phyloP scores from a whole-genome alignment of 2,329 filamentous ascomycete species.

The Fusarium sp. region DNA sequence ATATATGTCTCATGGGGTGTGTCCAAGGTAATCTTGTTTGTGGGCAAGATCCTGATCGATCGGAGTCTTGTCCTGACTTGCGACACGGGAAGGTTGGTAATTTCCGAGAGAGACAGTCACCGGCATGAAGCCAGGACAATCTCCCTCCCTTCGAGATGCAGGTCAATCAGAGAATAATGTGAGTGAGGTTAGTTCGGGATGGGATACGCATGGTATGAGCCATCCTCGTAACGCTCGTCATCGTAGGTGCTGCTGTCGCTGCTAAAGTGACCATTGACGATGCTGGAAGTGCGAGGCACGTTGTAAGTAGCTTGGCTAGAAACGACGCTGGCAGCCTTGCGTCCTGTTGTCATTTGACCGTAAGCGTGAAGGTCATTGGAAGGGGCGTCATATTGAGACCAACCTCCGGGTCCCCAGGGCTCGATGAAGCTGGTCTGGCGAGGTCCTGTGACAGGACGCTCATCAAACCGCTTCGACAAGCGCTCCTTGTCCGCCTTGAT shows the following conservation, averaged over 20 bases:
- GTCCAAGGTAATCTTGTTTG: conserved; percentile 12
- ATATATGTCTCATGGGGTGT: conserved; percentile 9
- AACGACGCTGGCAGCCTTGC: conserved; percentile 40
- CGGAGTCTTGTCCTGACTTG: conserved; percentile 19
- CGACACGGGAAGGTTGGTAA: neutral
- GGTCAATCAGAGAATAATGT: conserved; percentile 19
- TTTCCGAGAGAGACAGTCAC: neutral
- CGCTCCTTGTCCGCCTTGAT: conserved; percentile 50
- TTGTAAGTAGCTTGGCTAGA: conserved; percentile 38
- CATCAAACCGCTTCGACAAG: conserved; percentile 51
- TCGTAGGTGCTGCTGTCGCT: conserved; percentile 45
- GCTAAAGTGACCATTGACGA: conserved; percentile 43
- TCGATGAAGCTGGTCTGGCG: conserved; percentile 50
- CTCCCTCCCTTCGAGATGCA: neutral
- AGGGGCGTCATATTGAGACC: conserved; percentile 41
- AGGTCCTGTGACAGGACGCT: conserved; percentile 41
- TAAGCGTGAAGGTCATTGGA: conserved; percentile 42
- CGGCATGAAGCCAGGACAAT: neutral
- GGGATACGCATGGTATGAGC: conserved; percentile 50
- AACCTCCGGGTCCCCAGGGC: conserved; percentile 46
- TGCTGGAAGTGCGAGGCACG: conserved; percentile 45
- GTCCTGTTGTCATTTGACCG: conserved; percentile 42
- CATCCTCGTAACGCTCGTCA: conserved; percentile 48
- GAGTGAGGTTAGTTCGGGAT: conserved; percentile 45
- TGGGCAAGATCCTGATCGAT: neutral